These are phyloP conservation scores for Scedosporium apiospermum DNA, from an alignment of 2,329 filamentous ascomycete genomes.

Conservation along the genomic window DNA sequence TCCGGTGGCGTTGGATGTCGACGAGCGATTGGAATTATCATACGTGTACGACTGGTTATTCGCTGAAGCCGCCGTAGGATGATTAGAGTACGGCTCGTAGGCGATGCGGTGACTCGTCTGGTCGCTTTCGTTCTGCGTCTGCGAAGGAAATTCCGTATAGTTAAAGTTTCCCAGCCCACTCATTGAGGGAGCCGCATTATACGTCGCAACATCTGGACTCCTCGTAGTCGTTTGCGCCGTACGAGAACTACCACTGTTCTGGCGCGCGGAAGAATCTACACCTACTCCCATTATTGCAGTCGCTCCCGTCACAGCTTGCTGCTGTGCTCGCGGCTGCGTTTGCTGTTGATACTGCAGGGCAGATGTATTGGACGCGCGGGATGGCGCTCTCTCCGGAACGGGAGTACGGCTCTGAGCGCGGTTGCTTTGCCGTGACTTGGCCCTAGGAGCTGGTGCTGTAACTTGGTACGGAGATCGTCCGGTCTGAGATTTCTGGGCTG, in stretches of 20 bases:
- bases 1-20: conserved; percentile 13
- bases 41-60: conserved; percentile 13
- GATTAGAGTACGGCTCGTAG: conserved; percentile 23
- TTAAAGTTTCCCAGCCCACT: background rate
- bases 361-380: conserved; percentile 8
- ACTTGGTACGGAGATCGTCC: conserved; percentile 20
- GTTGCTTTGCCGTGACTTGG: conserved; percentile 25
- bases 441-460: conserved; percentile 11
- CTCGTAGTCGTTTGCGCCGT: background rate
- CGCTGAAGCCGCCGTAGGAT: conserved; percentile 12
- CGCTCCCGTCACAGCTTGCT: background rate
- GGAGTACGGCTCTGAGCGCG: conserved; percentile 21
- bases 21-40: conserved; percentile 19
- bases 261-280: background rate
- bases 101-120: conserved; percentile 11
- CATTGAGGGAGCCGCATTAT: background rate
- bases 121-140: conserved; percentile 10
- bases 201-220: background rate
- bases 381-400: conserved; percentile 7
- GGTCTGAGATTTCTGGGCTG: background rate
- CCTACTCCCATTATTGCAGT: background rate
- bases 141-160: background rate
- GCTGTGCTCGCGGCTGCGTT: background rate
- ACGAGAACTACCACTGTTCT: background rate
- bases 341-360: background rate